Conservation (phyloP, 2,329 filamentous ascomycete genomes). For the Ophiostoma pallidulum region DNA sequence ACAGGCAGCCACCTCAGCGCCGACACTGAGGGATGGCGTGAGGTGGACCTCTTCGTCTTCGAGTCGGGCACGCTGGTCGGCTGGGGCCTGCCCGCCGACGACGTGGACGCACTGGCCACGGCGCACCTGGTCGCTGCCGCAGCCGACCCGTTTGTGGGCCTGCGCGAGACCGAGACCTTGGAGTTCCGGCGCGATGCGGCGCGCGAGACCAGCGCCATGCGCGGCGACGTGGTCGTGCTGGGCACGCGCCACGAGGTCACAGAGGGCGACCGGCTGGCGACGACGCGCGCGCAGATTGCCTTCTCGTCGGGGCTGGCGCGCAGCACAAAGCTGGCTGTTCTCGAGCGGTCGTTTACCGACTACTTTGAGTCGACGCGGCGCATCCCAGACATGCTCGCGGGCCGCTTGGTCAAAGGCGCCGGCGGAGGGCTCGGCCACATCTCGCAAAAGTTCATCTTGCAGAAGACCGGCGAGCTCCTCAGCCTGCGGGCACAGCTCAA, state of each 20-base stretch:
- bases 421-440: conserved; percentile 37
- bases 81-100: conserved; percentile 74
- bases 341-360: conserved; percentile 70
- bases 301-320: conserved; percentile 91
- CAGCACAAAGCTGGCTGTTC: conserved; percentile 84
- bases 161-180: conserved; percentile 78
- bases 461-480: conserved; percentile 87
- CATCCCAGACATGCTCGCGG: conserved; percentile 71
- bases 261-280: conserved; percentile 40
- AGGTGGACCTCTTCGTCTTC: conserved; percentile 90
- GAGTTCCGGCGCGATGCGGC: conserved; percentile 71
- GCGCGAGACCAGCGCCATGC: conserved; percentile 66
- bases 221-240: conserved; percentile 83
- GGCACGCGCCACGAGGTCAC: conserved; percentile 57
- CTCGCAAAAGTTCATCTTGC: conserved; percentile 71
- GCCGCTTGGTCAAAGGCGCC: conserved; percentile 18
- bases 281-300: conserved; percentile 82
- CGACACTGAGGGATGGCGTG: conserved; percentile 38
- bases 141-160: conserved; percentile 58
- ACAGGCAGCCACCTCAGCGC: too few relatives aligned
- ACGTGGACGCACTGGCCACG: conserved; percentile 60
- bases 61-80: conserved; percentile 88
- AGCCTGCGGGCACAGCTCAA: conserved; percentile 87
- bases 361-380: conserved; percentile 82
- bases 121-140: conserved; percentile 67